Base-by-base conservation (phyloP, 2,329 filamentous ascomycete genomes). In the Thelonectria rubi region DNA sequence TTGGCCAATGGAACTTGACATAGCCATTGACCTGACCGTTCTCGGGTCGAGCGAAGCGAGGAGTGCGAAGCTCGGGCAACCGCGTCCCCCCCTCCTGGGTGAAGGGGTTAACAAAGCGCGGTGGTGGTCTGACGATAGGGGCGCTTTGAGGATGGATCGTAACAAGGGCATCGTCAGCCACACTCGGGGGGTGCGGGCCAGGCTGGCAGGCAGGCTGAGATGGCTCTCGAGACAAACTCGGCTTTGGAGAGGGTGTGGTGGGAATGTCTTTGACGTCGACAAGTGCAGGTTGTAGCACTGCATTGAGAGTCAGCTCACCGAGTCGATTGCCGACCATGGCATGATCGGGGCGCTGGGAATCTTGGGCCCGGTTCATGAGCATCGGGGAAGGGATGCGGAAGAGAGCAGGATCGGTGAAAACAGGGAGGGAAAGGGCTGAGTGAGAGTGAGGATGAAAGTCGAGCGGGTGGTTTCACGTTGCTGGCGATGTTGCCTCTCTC, bases 1-100 rank as follows among this genome's bases (percentile, higher is more conserved):
- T 64, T n/a, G 73, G 72, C 76, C 76, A 78, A 50, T 74, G 70
- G 48, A 78, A 76, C 55, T 78, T 78, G 58, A 78, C 72, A 61
- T 78, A 78, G 2, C 76, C 75, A 50, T 78, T 78, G 32, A 78
- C 74, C 45, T 70, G 69, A 15, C 77, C 77, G 42, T 75, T 73
- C 3, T 64, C 37, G 1, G 77, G 77, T 6, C 76, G 72, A 42
- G 45, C 11, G 55, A 74, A 78, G 2, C 66, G 72, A 45, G 68
- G 72, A 4, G 50, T 26, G 5, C 49, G 30, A 1, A 61, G 64
- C 18, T 66, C 57, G 18, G 72, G 68, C 48, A 78, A 72, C 3
- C 67, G 71, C 12, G 73, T 74, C 26, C 74, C 48, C 18, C 66
- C 71, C 24, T 76, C 74, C 30, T 65, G 24, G 7, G 24, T 68